These are phyloP conservation scores for Penicillium coffeae DNA, from an alignment of 495 filamentous ascomycete species.

Conservation along the genomic window DNA sequence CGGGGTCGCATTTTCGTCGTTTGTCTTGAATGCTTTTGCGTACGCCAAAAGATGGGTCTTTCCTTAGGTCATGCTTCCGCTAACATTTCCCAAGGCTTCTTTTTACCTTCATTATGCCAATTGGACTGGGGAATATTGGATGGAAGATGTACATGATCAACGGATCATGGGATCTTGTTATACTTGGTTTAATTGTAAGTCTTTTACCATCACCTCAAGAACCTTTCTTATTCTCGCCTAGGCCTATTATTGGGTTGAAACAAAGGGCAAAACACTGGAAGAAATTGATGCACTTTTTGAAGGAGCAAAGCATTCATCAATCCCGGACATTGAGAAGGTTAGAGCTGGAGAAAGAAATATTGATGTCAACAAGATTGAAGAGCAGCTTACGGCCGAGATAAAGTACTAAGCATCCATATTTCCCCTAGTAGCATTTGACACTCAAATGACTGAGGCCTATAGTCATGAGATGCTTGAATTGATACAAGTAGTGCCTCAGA, in stretches of 20 bases:
- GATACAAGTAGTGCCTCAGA: too few species aligned
- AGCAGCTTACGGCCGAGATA: constrained; percentile 9
- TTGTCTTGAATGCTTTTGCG: constrained; percentile 44
- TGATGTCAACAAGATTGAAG: constrained; percentile 10
- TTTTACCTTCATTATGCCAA: constrained; percentile 50
- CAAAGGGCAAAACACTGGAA: constrained; percentile 53
- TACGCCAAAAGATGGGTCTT: constrained; percentile 14
- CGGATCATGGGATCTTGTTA: constrained; percentile 21
- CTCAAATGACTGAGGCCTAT: too few species aligned
- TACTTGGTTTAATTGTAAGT: constrained; percentile 19
- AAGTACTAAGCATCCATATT: background rate
- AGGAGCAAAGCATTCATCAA: constrained; percentile 40
- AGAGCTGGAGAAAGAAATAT: constrained; percentile 25
- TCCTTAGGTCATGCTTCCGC: background rate
- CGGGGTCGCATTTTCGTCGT: constrained; percentile 17
- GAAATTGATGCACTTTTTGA: constrained; percentile 45
- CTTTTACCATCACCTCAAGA: background rate
- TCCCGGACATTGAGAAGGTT: constrained; percentile 40
- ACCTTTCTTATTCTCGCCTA: background rate
- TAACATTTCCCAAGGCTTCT: constrained; percentile 22
- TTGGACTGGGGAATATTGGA: constrained; percentile 32
- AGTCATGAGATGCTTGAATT: too few species aligned
- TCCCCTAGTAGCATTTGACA: too few species aligned
- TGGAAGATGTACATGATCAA: constrained; percentile 29
- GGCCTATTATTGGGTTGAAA: constrained; percentile 43